Conservation (phyloP, 2,329 filamentous ascomycete species). For the Chaetomiaceae sp. region DNA sequence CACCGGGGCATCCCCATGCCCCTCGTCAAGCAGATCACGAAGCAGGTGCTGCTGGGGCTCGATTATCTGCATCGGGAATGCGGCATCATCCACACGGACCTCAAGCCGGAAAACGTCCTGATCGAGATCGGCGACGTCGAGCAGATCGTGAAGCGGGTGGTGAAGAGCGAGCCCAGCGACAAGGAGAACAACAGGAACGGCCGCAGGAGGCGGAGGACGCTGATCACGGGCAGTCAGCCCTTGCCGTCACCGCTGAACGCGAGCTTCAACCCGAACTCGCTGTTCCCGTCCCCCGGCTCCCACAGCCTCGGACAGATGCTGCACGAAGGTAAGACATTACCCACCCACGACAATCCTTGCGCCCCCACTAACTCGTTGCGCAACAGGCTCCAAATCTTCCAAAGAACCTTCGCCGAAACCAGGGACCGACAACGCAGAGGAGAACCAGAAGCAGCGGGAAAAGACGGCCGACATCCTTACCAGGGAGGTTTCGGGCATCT, state of each 20-base stretch:
- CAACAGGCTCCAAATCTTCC: slow-evolving; percentile 34
- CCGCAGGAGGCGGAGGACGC: slow-evolving; percentile 78
- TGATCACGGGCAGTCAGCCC: slow-evolving; percentile 96
- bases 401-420: slow-evolving; percentile 47
- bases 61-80: slow-evolving; percentile 97
- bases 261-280: slow-evolving; percentile 75
- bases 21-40: slow-evolving; percentile 96
- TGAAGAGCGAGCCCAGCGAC: slow-evolving; percentile 70
- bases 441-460: slow-evolving; percentile 77
- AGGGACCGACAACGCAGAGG: slow-evolving; percentile 37
- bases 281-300: slow-evolving; percentile 59
- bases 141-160: slow-evolving; percentile 94
- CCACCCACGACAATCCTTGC: too few relatives aligned
- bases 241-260: slow-evolving; percentile 91
- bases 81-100: slow-evolving; percentile 96
- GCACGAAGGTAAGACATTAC: slow-evolving; percentile 66
- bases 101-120: slow-evolving; percentile 96
- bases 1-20: slow-evolving; percentile 95
- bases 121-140: slow-evolving; percentile 99
- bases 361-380: neutral
- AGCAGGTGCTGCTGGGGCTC: slow-evolving; percentile 90
- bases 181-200: slow-evolving; percentile 93
- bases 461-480: slow-evolving; percentile 90
- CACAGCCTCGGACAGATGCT: slow-evolving; percentile 83
- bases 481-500: slow-evolving; percentile 91